Percentiles rank a stretch among this genome's conserved stretches.
Evolutionary conservation across 768 basidiomycete species (phyloP).

Genomic region (Boletus edulis): DNA sequence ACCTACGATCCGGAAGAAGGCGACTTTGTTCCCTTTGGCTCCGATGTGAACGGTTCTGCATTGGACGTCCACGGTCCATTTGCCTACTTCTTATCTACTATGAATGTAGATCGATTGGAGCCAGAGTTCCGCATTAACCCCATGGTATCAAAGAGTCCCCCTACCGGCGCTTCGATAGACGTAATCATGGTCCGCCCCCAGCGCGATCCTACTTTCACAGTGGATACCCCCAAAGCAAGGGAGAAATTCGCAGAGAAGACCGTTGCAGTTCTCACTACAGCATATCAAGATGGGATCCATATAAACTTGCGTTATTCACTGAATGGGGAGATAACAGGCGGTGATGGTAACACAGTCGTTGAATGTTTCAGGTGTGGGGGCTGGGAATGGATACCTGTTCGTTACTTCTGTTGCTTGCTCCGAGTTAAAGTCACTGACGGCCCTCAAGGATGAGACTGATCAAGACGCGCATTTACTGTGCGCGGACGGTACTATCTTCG

Average conservation of each 20-base stretch:
- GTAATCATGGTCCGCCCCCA: conserved; percentile 74
- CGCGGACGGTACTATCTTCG: conserved; percentile 70
- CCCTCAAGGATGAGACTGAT: conserved; percentile 54
- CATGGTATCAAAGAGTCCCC: conserved; percentile 45
- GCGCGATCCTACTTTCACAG: conserved; percentile 47
- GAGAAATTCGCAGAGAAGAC: conserved; percentile 51
- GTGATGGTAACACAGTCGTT: conserved; percentile 53
- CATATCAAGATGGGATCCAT: conserved; percentile 79
- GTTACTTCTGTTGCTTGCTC: conserved; percentile 22
- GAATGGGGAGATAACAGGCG: conserved; percentile 41
- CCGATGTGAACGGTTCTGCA: conserved; percentile 32
- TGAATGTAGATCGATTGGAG: conserved; percentile 86
- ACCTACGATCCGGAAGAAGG: conserved; percentile 57
- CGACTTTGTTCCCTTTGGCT: conserved; percentile 46
- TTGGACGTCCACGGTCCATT: conserved; percentile 72
- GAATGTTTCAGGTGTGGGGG: conserved; percentile 78
- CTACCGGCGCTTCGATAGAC: conserved; percentile 56
- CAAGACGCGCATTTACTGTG: conserved; percentile 70
- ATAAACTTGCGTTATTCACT: conserved; percentile 54
- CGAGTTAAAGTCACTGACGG: background rate
- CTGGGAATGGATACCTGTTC: conserved; percentile 87
- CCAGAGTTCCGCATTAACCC: conserved; percentile 78
- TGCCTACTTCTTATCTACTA: conserved; percentile 78
- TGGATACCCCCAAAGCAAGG: conserved; percentile 44
- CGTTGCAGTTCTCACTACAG: conserved; percentile 55